Evolutionary conservation across 2,329 filamentous ascomycete genomes (phyloP).

Genomic region (Cercospora nicotianae): DNA sequence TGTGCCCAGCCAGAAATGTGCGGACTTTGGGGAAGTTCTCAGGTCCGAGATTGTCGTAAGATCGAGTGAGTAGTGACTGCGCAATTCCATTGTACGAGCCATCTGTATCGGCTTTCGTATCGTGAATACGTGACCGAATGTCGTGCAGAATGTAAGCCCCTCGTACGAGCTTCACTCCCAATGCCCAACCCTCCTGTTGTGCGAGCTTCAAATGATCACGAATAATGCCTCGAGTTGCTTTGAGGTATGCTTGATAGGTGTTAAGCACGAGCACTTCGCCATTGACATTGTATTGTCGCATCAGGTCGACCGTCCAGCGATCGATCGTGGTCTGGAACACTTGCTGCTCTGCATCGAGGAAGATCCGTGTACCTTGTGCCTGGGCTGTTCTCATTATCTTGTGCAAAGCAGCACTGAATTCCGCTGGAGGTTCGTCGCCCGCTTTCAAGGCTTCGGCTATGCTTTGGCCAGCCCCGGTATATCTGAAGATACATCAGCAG

Average conservation of each 20-base stretch:
- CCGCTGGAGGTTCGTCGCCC: constrained; percentile 2
- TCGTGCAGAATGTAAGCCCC: constrained; percentile 56
- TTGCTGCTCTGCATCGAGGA: constrained; percentile 58
- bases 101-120: constrained; percentile 34
- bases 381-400: constrained; percentile 47
- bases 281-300: constrained; percentile 53
- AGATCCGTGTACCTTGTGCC: constrained; percentile 47
- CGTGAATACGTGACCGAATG: constrained; percentile 31
- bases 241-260: constrained; percentile 57
- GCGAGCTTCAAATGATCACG: constrained; percentile 49
- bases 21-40: constrained; percentile 28
- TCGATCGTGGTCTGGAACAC: constrained; percentile 55
- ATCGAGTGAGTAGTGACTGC: constrained; percentile 27
- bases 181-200: constrained; percentile 49
- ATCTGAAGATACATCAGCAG: neutral
- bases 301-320: constrained; percentile 54
- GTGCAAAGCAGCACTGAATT: constrained; percentile 40
- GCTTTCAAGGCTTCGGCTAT: constrained; percentile 2
- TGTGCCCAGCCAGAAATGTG: constrained; percentile 38
- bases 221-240: constrained; percentile 49
- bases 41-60: constrained; percentile 28
- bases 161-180: constrained; percentile 55
- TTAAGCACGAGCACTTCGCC: constrained; percentile 49
- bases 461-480: constrained; percentile 21
- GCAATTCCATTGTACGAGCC: constrained; percentile 33